Evolutionary conservation across 306 rosid species (phyloP), one percentile per base, ranked within the genome.

Genomic region (Potentilla sterilis): DNA sequence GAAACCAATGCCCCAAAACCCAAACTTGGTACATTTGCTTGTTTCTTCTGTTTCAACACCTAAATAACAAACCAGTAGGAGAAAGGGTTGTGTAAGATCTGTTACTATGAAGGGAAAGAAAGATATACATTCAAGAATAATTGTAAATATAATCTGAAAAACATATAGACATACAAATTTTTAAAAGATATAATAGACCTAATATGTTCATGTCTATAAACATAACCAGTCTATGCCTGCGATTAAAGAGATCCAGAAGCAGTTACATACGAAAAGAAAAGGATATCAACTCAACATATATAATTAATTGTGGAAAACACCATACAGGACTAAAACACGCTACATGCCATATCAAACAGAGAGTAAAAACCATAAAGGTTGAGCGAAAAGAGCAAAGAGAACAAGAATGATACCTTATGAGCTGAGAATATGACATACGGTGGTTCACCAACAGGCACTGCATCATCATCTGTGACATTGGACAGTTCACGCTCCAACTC

Each of bases 1-100:
- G 93, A 89, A 80, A 96, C 86, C 83, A 96, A 80, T 64, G 97
- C 99, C 87, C 99, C 99, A 79, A 96, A 92, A 84, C 99, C 97
- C 89, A 96, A 83, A 90, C 98, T 92, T 46, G 97, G 99, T 41
- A 89, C 92, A 70, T 96, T 96, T 67, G 92, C 91, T 73, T 82
- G 96, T 84, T 96, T 96, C 89, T 92, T 96, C 81, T 82, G 89
- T 84, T 92, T 96, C 83, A 90, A 80, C 64, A 92, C 87, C 99
- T 96, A 80, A 65, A 78, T 49, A 37, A 72, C 38, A 81, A 75
- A 83, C n/a, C 32, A 35, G 47, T 58, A 57, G 63, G 75, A 74
- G 21, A 88, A 51, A 49, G 43, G 13, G 63, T 49, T 54, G 43
- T 49, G 35, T 19, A 51, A 49, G 51, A 79, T 28, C 28, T 28